phyloP scores from a whole-genome alignment of 1,139 yeast genomes.

The Hanseniaspora uvarum region DNA sequence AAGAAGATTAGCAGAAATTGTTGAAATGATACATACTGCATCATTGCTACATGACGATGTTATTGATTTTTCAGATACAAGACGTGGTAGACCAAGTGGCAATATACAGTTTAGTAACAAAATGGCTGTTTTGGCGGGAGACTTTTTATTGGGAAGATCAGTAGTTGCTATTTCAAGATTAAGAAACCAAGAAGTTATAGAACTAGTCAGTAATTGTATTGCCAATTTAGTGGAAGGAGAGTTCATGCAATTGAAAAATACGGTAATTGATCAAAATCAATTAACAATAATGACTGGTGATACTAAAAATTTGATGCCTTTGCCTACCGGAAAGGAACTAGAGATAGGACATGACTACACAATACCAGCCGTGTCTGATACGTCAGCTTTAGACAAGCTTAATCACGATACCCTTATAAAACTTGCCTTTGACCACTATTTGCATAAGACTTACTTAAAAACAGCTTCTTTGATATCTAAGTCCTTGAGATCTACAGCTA shows the following conservation, averaged over 20 bases:
- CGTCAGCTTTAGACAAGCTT: slow-evolving; percentile 27
- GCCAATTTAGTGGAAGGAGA: slow-evolving; percentile 97
- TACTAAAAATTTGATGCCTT: slow-evolving; percentile 40
- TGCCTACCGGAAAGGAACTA: slow-evolving; percentile 44
- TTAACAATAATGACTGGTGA: slow-evolving; percentile 37
- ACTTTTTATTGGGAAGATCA: slow-evolving; percentile 86
- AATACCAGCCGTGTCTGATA: slow-evolving; percentile 32
- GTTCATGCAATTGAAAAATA: slow-evolving; percentile 93
- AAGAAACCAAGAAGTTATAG: slow-evolving; percentile 94
- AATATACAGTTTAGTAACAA: slow-evolving; percentile 90
- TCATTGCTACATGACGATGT: slow-evolving; percentile 95
- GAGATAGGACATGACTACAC: slow-evolving; percentile 57
- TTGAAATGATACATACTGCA: slow-evolving; percentile 97
- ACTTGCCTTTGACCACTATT: slow-evolving; percentile 87
- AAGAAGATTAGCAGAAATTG: slow-evolving; percentile 88
- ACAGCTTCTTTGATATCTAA: slow-evolving; percentile 95
- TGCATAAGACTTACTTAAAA: slow-evolving; percentile 88
- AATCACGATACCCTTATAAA: slow-evolving; percentile 56
- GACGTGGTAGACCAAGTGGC: slow-evolving; percentile 86
- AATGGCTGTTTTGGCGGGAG: slow-evolving; percentile 97
- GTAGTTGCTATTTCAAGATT: slow-evolving; percentile 90
- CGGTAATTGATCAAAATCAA: slow-evolving; percentile 49
- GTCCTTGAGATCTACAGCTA: slow-evolving; percentile 87
- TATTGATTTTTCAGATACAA: slow-evolving; percentile 80
- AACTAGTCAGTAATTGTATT: slow-evolving; percentile 84